A percentile compares a stretch with the other conserved stretches of the same genome.
phyloP scores from a whole-genome alignment of 495 filamentous ascomycete genomes.

The Penicillium mononematosum region DNA sequence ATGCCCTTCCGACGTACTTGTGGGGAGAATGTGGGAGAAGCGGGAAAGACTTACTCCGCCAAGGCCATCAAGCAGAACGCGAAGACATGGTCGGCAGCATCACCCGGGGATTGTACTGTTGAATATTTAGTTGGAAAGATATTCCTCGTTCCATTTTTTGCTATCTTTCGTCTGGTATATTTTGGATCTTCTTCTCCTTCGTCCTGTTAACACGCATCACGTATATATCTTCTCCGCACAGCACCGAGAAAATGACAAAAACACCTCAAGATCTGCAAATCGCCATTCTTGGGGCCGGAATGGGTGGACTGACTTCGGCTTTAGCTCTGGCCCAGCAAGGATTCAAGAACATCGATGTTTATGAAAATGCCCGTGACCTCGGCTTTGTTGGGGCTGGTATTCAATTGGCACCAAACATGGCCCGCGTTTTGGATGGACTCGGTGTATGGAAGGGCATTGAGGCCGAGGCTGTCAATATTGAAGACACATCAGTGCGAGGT shows the following conservation, averaged over 20 bases:
- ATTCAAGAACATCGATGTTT: constrained; percentile 70
- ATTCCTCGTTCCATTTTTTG: background rate
- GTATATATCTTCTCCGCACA: constrained; percentile 7
- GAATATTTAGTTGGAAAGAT: background rate
- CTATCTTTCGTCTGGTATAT: background rate
- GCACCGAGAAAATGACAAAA: constrained; percentile 28
- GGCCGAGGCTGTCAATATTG: constrained; percentile 57
- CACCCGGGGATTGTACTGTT: constrained; percentile 14
- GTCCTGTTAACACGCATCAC: background rate
- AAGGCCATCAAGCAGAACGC: constrained; percentile 10
- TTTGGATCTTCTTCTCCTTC: background rate
- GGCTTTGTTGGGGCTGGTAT: constrained; percentile 83
- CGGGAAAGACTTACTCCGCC: constrained; percentile 31
- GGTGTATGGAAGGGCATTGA: constrained; percentile 69
- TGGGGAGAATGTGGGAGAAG: constrained; percentile 32
- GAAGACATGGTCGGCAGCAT: constrained; percentile 16
- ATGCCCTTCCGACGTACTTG: constrained; percentile 14
- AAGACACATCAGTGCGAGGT: constrained; percentile 55
- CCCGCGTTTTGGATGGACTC: constrained; percentile 66
- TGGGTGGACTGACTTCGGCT: constrained; percentile 73
- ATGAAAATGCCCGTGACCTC: constrained; percentile 68
- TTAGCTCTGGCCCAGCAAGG: constrained; percentile 71
- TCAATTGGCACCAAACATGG: constrained; percentile 79
- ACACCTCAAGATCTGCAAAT: constrained; percentile 42
- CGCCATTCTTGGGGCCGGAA: constrained; percentile 56